These are phyloP conservation scores for Penstemon eatonii DNA, from an alignment of 257 asterid genomes.

Conservation along the genomic window DNA sequence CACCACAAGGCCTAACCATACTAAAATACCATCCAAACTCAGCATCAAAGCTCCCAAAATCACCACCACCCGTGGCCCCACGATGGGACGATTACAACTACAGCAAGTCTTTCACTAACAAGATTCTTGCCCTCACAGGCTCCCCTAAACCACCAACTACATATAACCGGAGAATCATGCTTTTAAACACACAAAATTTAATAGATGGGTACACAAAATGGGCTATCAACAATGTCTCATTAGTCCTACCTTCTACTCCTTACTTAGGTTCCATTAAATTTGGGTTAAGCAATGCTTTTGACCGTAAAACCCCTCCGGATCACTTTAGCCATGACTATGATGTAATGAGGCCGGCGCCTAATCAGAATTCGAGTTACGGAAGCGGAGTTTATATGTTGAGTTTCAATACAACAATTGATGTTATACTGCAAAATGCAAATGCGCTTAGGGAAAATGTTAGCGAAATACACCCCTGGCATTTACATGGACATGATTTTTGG, in stretches of 20 bases:
- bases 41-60: conserved; percentile 40
- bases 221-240: conserved; percentile 77
- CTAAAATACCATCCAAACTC: conserved; percentile 56
- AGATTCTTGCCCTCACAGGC: conserved; percentile 41
- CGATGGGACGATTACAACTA: conserved; percentile 60
- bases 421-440: conserved; percentile 75
- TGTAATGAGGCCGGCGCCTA: conserved; percentile 48
- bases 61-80: conserved; percentile 59
- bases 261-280: conserved; percentile 59
- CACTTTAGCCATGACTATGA: conserved; percentile 37
- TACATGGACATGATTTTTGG: conserved; percentile 91
- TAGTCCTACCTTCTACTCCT: conserved; percentile 66
- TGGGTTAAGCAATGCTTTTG: conserved; percentile 42
- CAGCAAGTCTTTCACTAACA: conserved; percentile 55
- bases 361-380: conserved; percentile 59
- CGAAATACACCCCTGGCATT: conserved; percentile 89
- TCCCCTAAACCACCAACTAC: conserved; percentile 50
- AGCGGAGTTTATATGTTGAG: conserved; percentile 55
- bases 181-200: conserved; percentile 65
- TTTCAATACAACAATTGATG: conserved; percentile 62
- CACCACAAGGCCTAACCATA: conserved; percentile 69
- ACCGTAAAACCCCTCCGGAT: conserved; percentile 46
- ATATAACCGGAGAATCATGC: conserved; percentile 40
- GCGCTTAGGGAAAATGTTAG: conserved; percentile 51
- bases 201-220: conserved; percentile 63